Conservation (phyloP, 2,329 filamentous ascomycete genomes). For the Alternaria alternata region DNA sequence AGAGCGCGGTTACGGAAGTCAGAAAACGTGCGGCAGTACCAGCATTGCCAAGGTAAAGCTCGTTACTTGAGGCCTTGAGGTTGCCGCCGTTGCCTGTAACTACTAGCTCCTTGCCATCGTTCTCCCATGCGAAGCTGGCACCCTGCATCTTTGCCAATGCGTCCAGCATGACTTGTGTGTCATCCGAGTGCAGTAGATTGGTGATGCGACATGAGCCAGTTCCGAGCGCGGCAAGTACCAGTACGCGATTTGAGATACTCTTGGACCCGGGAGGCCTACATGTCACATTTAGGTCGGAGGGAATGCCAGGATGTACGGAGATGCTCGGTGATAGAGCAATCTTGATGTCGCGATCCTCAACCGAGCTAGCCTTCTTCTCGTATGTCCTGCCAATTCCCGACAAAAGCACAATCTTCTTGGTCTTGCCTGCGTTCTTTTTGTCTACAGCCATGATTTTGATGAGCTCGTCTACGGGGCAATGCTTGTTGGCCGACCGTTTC, state of each 20-base stretch:
- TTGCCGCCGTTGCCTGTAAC: slow-evolving; percentile 91
- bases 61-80: slow-evolving; percentile 75
- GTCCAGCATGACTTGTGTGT: slow-evolving; percentile 96
- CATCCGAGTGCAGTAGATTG: slow-evolving; percentile 94
- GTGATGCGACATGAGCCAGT: slow-evolving; percentile 85
- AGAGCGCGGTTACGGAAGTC: slow-evolving; percentile 88
- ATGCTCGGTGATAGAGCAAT: slow-evolving; percentile 83
- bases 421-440: slow-evolving; percentile 95
- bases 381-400: slow-evolving; percentile 88
- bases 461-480: slow-evolving; percentile 84
- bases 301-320: slow-evolving; percentile 75
- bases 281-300: slow-evolving; percentile 69
- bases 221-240: slow-evolving; percentile 92
- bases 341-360: slow-evolving; percentile 84
- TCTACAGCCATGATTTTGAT: slow-evolving; percentile 96
- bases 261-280: slow-evolving; percentile 95
- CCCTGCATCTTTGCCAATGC: slow-evolving; percentile 86
- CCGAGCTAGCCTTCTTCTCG: slow-evolving; percentile 86
- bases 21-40: slow-evolving; percentile 95
- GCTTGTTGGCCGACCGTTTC: slow-evolving; percentile 83
- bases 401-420: slow-evolving; percentile 95
- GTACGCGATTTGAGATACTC: slow-evolving; percentile 93
- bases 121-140: slow-evolving; percentile 91
- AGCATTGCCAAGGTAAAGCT: slow-evolving; percentile 93
- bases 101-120: slow-evolving; percentile 88